Evolutionary conservation across 2,329 filamentous ascomycete genomes (phyloP), one percentile per base, ranked within the genome.

Genomic region (Colletotrichum spaethianum): DNA sequence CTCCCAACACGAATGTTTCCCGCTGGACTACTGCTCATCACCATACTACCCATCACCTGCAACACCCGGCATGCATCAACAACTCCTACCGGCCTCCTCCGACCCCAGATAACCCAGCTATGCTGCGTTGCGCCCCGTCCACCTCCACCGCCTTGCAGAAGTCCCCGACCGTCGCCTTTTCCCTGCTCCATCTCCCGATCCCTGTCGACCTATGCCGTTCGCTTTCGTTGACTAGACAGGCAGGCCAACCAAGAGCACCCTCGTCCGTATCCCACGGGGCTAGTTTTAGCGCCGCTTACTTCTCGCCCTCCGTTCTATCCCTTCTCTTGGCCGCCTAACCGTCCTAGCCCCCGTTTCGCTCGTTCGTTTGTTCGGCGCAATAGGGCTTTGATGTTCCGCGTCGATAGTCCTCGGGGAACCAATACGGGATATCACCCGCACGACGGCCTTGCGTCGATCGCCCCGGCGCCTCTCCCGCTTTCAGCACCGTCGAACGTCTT

Each of bases 381-480:
- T 46, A 40, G 44, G 33, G 33, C 31, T 20, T 44, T 42, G 59
- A 56, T 20, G 11, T 50, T n/a, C 20, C 31, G 53, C 14, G 18
- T 42, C 53, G 33, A 31, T 26, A 26, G 60, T 38, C 36, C 18
- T 55, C 31, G 67, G 55, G 69, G 46, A 44, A 26, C 48, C 64
- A 57, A 16, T 59, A 67, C 33, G 26, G 44, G 59, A 50, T 38
- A 33, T 14, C 33, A 59, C 57, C 46, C 57, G 20, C 18, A 28
- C 31, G 42, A 59, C 46, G 42, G 65, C 2, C 46, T n/a, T 56
- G 28, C 14, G 69, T 72, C 69, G 59, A 69, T 64, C 69, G 28
- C 40, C 69, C 55, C 52, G 44, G 64, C 52, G 38, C 52, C 65
- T 64, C 69, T 69, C 59, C 69, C 69, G 69, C 69, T 69, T 72